Base-by-base conservation (phyloP, 345 rosid species). In the Citrus unshiu region DNA sequence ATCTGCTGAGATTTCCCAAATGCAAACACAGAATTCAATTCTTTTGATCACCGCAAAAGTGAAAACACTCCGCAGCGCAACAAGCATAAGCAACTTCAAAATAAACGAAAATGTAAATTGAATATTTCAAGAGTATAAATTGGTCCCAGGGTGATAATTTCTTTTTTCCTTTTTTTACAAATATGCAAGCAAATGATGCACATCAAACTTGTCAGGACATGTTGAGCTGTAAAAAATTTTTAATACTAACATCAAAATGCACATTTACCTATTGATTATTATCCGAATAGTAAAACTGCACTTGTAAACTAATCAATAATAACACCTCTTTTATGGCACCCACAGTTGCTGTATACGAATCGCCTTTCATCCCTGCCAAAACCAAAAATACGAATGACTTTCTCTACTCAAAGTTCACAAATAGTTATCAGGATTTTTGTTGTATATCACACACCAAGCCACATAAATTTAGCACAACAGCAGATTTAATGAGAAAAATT, bases 201-300 rank as follows among this genome's bases (percentile, higher is more conserved):
- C 56, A 27, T 40, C 10, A 74, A 74, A 74, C 58, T 74, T 29
- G 30, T 61, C 77, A 40, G 10, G 24, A 63, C 40, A 60, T 60
- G 35, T 39, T 60, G 57, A 60, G 63, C 77, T 43, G 29, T 61
- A 74, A 74, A 46, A 37, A 74, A 40, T 62, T 74, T 68, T 62
- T 46, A 39, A 27, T 43, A 27, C 40, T 74, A 74, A 40, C 59
- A 62, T 59, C 67, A 62, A 61, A 62, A 74, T 74, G 77, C 69
- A 61, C 77, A 74, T 62, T 74, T 74, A 62, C 77, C 77, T 61
- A 74, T 46, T 61, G 69, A 24, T 40, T 62, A 62, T 74, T 40
- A 46, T 62, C 40, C 59, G 8, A 61, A 74, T 27, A 74, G 21
- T 43, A 40, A 74, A 62, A 39, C 46, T 9, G 68, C 58, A 74